Percentiles rank a stretch among this genome's conserved stretches.
These are phyloP conservation scores for Aschersonia sp. DNA, from an alignment of 2,329 filamentous ascomycete species.

Conservation along the genomic window DNA sequence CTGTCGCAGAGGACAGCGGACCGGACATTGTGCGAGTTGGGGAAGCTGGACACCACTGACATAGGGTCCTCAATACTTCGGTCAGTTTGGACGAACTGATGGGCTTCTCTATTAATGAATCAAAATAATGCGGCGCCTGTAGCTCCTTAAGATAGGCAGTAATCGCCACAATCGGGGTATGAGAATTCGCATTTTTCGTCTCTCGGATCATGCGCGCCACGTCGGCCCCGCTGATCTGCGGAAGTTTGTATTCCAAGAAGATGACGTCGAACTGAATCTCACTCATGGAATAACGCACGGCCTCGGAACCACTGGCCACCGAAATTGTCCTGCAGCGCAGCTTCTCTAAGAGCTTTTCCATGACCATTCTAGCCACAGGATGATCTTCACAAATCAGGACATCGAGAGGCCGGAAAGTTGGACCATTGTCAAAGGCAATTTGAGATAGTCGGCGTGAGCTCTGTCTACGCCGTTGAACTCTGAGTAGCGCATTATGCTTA, in stretches of 20 bases:
- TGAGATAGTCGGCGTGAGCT: constrained; percentile 90
- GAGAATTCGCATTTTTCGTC: constrained; percentile 85
- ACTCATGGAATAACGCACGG: constrained; percentile 83
- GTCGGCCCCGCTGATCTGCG: constrained; percentile 87
- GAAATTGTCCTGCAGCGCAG: constrained; percentile 87
- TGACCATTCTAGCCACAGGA: constrained; percentile 92
- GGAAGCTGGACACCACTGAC: constrained; percentile 78
- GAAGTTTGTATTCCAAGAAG: constrained; percentile 92
- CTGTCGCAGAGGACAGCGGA: constrained; percentile 41
- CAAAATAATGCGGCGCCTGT: constrained; percentile 88
- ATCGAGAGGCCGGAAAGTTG: constrained; percentile 79
- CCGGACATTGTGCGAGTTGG: constrained; percentile 27
- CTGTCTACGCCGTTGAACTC: constrained; percentile 86
- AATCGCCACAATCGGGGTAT: constrained; percentile 90
- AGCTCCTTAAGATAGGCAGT: constrained; percentile 97
- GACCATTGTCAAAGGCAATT: constrained; percentile 71
- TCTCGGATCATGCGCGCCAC: constrained; percentile 96
- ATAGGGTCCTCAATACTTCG: constrained; percentile 74
- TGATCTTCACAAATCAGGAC: constrained; percentile 96
- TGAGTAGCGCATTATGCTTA: constrained; percentile 75
- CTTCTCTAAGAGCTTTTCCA: constrained; percentile 95
- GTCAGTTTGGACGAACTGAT: constrained; percentile 84
- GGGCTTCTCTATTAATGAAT: constrained; percentile 89
- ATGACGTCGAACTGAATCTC: constrained; percentile 99
- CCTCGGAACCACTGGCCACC: constrained; percentile 79